A percentile compares a stretch with the other conserved stretches of the same genome.
Conservation (phyloP, 2,329 filamentous ascomycete species). For the Fusarium cyanostomum region DNA sequence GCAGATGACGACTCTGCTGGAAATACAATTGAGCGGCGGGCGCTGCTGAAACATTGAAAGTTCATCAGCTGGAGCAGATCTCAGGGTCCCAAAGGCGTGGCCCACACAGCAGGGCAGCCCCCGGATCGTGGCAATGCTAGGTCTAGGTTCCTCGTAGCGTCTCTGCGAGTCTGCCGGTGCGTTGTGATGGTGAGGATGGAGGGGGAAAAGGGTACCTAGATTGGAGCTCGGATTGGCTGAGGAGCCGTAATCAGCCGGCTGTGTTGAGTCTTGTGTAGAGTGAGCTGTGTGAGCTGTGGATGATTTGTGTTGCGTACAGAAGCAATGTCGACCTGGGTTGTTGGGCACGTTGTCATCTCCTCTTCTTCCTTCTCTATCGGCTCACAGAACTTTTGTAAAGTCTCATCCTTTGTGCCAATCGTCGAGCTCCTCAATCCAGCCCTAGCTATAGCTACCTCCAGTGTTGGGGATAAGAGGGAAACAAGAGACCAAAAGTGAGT, state of each 20-base stretch:
- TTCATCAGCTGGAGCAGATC: constrained; percentile 17
- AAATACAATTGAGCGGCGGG: constrained; percentile 26
- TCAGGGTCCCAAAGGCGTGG: constrained; percentile 15
- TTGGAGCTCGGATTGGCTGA: constrained; percentile 31
- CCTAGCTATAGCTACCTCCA: background rate
- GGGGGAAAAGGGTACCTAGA: constrained; percentile 13
- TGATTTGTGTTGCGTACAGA: constrained; percentile 35
- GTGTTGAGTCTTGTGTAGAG: constrained; percentile 27
- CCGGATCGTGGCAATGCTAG: constrained; percentile 18
- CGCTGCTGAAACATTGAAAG: constrained; percentile 33
- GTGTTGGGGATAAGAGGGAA: background rate
- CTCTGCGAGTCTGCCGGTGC: constrained; percentile 22
- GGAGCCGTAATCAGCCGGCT: constrained; percentile 33
- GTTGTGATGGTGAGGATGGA: constrained; percentile 23
- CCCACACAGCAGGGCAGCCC: constrained; percentile 25
- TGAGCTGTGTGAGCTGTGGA: constrained; percentile 30
- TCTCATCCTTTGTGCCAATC: constrained; percentile 20
- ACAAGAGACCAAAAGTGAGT: constrained; percentile 23
- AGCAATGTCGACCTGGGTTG: constrained; percentile 21
- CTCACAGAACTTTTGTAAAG: constrained; percentile 26
- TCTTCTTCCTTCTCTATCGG: constrained; percentile 30
- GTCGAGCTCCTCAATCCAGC: constrained; percentile 24
- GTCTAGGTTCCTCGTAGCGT: constrained; percentile 27
- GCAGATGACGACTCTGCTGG: constrained; percentile 2
- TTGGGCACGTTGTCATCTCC: constrained; percentile 1